These are phyloP conservation scores for Pichia sp. DNA, from an alignment of 1,139 yeast genomes.

Conservation along the genomic window DNA sequence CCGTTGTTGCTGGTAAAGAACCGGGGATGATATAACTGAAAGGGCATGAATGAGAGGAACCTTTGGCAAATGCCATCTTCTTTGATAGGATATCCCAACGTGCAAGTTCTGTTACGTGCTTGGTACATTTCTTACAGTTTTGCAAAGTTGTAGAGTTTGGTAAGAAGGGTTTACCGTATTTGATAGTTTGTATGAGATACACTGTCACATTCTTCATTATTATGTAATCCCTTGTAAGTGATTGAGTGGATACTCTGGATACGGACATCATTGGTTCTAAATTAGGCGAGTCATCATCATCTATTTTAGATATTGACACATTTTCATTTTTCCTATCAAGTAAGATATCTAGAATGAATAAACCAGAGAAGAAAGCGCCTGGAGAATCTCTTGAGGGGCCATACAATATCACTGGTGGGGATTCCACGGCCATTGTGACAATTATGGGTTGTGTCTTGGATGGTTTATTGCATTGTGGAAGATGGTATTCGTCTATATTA, in stretches of 20 bases:
- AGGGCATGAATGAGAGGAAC: conserved; percentile 75
- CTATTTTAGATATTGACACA: not conserved
- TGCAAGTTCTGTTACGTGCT: conserved; percentile 56
- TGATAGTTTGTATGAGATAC: conserved; percentile 62
- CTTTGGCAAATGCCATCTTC: conserved; percentile 48
- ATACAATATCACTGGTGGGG: conserved; percentile 84
- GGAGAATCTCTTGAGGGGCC: conserved; percentile 74
- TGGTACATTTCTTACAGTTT: conserved; percentile 52
- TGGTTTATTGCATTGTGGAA: conserved; percentile 18
- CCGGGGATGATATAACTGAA: conserved; percentile 93
- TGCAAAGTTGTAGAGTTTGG: conserved; percentile 45
- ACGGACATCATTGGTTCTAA: conserved; percentile 19
- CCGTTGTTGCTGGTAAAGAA: conserved; percentile 73
- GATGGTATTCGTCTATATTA: conserved; percentile 20
- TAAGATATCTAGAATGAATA: conserved; percentile 34
- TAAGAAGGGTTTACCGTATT: conserved; percentile 57
- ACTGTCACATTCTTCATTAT: conserved; percentile 53
- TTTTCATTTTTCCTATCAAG: not conserved
- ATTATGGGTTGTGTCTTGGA: conserved; percentile 32
- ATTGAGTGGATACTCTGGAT: conserved; percentile 14
- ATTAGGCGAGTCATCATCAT: too few relatives aligned
- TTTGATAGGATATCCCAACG: conserved; percentile 78
- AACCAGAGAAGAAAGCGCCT: conserved; percentile 82
- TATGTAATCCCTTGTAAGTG: conserved; percentile 24
- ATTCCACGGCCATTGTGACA: conserved; percentile 63